Conservation (phyloP, 352 stramenopile species). For the Globisporangium irregulare region DNA sequence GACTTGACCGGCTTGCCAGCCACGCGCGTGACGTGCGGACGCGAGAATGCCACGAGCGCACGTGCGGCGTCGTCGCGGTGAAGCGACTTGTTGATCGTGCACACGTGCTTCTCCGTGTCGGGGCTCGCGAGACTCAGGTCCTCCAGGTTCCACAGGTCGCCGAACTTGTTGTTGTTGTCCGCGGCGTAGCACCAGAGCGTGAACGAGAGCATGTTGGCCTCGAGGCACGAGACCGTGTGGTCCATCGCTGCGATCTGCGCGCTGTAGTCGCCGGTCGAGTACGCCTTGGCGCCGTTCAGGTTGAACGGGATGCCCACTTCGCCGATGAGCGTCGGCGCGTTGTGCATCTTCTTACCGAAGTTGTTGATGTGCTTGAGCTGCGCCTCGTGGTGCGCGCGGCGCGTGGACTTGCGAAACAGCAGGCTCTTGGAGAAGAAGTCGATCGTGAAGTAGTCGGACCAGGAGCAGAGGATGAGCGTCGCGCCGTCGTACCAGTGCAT, state of each 20-base stretch:
- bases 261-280: slow-evolving; percentile 41
- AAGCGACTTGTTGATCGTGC: background rate
- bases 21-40: slow-evolving; percentile 66
- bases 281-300: slow-evolving; percentile 50
- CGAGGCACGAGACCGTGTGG: slow-evolving; percentile 70
- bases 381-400: slow-evolving; percentile 35
- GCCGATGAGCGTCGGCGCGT: slow-evolving; percentile 62
- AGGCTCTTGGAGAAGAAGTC: slow-evolving; percentile 60
- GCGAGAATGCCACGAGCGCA: slow-evolving; percentile 57
- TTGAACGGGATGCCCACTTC: slow-evolving; percentile 78
- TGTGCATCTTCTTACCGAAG: slow-evolving; percentile 51
- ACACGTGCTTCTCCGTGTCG: slow-evolving; percentile 15
- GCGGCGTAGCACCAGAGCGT: slow-evolving; percentile 91
- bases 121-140: slow-evolving; percentile 80
- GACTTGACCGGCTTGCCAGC: slow-evolving; percentile 57
- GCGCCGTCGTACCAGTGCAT: slow-evolving; percentile 92
- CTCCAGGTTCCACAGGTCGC: slow-evolving; percentile 87
- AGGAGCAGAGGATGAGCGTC: slow-evolving; percentile 78
- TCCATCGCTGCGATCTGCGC: slow-evolving; percentile 58
- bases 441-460: slow-evolving; percentile 71
- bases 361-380: slow-evolving; percentile 59
- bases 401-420: slow-evolving; percentile 57
- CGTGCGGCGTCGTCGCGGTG: slow-evolving; percentile 41
- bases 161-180: slow-evolving; percentile 72
- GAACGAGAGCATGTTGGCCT: slow-evolving; percentile 76